phyloP scores from a whole-genome alignment of 768 basidiomycete species.

The Suillus subalutaceus region DNA sequence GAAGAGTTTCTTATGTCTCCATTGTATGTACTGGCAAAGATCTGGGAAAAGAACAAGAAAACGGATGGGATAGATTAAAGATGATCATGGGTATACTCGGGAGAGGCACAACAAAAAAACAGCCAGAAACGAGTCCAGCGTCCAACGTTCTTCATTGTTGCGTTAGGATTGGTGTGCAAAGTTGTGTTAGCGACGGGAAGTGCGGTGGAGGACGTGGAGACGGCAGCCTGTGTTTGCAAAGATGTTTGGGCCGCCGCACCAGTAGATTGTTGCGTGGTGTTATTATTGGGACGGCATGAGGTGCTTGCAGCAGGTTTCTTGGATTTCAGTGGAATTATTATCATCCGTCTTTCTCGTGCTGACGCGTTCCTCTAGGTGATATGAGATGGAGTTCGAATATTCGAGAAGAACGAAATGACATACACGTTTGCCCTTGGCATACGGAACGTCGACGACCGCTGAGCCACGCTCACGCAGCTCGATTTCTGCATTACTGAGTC shows the following conservation, averaged over 20 bases:
- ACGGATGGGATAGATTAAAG: background rate
- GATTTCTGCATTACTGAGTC: too few relatives aligned
- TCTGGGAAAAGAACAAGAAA: too few relatives aligned
- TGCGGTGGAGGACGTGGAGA: background rate
- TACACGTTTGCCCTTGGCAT: background rate
- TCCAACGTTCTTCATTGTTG: background rate
- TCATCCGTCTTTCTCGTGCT: background rate
- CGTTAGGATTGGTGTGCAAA: background rate
- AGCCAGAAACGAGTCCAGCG: background rate
- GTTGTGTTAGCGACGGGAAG: background rate
- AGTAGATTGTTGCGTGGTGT: background rate
- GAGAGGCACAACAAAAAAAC: background rate
- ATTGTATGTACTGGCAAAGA: too few relatives aligned
- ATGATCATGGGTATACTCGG: background rate
- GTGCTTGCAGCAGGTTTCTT: background rate
- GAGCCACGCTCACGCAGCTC: too few relatives aligned
- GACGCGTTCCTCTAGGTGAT: background rate
- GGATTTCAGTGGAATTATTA: background rate
- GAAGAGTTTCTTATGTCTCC: too few relatives aligned
- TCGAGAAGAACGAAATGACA: background rate
- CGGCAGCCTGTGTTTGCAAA: background rate
- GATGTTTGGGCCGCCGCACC: background rate
- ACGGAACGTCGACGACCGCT: background rate
- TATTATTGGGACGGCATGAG: background rate
- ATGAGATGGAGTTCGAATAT: background rate